Evolutionary conservation across 164 flowering plant genomes (phyloP), one percentile per base, ranked within the genome.

Genomic region (Piper betle): DNA sequence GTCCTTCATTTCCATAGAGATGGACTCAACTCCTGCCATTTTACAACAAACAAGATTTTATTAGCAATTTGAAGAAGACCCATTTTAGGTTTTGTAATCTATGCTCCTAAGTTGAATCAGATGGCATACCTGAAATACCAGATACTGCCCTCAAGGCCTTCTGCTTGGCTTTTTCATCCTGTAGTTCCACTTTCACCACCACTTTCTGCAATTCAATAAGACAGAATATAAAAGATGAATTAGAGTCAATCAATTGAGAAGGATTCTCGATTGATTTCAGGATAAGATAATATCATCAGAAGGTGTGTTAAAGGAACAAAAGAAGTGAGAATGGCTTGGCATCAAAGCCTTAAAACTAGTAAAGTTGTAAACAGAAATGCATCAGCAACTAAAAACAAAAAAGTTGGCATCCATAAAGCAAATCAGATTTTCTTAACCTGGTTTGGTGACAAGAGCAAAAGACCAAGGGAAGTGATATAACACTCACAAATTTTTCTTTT

Each of bases 81-180:
- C 43, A 60, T 19, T 20, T 60, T 6, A 2, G 9, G 9, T 18
- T 46, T 17, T 9, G 46, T 16, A 25, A 60, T 60, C 25, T 2
- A 8, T 25, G 12, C 12, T 15, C 11, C 46, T 42, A n/a, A 55
- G 6, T 60, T 25, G 2, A 38, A 17, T 50, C 5, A 17, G 41
- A 52, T 46, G 42, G 40, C 33, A 59, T 77, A 90, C 97, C 95
- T 75, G 79, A 18, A 53, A 87, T 80, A 57, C 81, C 52, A 50
- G 96, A 77, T 53, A 88, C 96, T 8, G 77, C 75, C 73, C 77
- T 86, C 75, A 91, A 13, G 55, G 96, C 97, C 75, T 82, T 88
- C 69, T 82, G 75, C 71, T 91, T 91, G 61, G 71, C 83, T 72
- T 66, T 82, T 76, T 78, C 84, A 71, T 86, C 91, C 58, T 78